Evolutionary conservation across 257 asterid genomes (phyloP), one percentile per base, ranked within the genome.

Genomic region (Solanum bulbocastanum): DNA sequence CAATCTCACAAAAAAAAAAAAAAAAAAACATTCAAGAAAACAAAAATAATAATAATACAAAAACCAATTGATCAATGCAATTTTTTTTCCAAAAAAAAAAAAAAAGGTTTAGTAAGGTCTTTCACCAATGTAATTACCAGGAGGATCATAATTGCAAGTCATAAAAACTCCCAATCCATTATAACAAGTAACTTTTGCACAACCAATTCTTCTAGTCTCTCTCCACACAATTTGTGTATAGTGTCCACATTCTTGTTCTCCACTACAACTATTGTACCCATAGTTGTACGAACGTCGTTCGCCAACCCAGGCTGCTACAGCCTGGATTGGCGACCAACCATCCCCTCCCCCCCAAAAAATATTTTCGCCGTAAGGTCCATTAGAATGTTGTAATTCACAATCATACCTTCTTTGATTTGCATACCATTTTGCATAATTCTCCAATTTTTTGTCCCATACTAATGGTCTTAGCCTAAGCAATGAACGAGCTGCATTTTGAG

Each of bases 141-240:
- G 95, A 25, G 94, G 94, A 86, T 93, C 91, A 85, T 93, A 93
- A 58, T 93, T 92, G 7, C 95, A 93, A 27, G 89, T 89, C 92
- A 93, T 93, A 72, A 93, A 93, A 81, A 93, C 92, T 3, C 94
- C 94, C 14, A 86, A 87, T 0, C 90, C 93, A 56, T 89, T 76
- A 44, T n/a, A 14, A 68, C 94, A 93, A 1, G 36, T 88, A 35
- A 87, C 92, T 60, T 86, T 83, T 3, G 95, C 95, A 78, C 95
- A 91, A 10, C 94, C 95, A 71, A 91, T 65, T 18, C 90, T 89
- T 78, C 32, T 87, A 2, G 92, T 88, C 22, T 71, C 88, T 35
- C 84, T 91, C 95, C 95, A 93, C 62, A 93, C 91, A 56, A 93
- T 89, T 60, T 93, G 95, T 0, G 94, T 93, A 87, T 91, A 93